phyloP scores from a whole-genome alignment of 495 filamentous ascomycete genomes.

The Bryoglossum gracile region DNA sequence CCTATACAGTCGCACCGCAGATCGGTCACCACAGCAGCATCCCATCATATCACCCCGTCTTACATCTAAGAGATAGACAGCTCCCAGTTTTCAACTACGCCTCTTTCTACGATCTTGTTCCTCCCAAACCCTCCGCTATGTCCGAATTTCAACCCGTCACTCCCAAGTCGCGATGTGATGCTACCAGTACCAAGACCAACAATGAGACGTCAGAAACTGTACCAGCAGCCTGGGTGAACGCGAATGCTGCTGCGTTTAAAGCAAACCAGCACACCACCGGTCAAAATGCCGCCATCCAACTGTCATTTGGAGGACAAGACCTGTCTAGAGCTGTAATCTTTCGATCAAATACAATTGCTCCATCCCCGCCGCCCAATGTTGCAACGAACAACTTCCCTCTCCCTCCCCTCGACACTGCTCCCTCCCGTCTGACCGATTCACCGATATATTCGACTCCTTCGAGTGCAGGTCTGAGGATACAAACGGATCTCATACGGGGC shows the following conservation, averaged over 20 bases:
- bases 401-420: constrained; percentile 8
- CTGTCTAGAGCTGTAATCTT: constrained; percentile 9
- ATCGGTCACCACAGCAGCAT: not conserved
- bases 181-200: not conserved
- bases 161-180: constrained; percentile 7
- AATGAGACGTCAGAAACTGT: not conserved
- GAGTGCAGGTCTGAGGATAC: constrained; percentile 30
- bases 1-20: constrained; percentile 1
- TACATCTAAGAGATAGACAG: not conserved
- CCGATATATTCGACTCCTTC: constrained; percentile 21
- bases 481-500: constrained; percentile 28
- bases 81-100: not conserved
- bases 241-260: not conserved
- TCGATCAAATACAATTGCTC: constrained; percentile 21
- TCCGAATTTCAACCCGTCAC: constrained; percentile 15
- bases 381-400: constrained; percentile 1
- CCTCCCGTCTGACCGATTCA: constrained; percentile 8
- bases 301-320: constrained; percentile 6
- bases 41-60: not conserved
- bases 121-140: constrained; percentile 12
- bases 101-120: no score
- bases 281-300: constrained; percentile 7
- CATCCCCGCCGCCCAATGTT: constrained; percentile 16
- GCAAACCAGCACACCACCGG: constrained; percentile 11
- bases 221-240: constrained; percentile 6